These are phyloP conservation scores for Lonicera japonica DNA, from an alignment of 129 eudicot species.

Conservation along the genomic window DNA sequence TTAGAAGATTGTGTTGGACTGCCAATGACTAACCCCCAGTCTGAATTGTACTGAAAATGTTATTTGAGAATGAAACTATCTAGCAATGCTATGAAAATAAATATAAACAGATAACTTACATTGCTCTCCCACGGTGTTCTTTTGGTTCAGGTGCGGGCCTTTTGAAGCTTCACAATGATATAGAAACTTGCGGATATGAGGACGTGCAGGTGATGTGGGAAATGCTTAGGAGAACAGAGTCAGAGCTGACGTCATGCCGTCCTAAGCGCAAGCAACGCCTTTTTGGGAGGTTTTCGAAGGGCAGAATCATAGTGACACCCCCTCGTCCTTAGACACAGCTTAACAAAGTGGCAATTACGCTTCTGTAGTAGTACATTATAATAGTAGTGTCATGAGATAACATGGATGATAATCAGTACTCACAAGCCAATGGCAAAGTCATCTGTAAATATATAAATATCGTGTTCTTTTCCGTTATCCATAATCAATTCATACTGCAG, in stretches of 20 bases:
- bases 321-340: constrained; percentile 23
- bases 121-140: neutral
- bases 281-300: constrained; percentile 52
- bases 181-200: constrained; percentile 71
- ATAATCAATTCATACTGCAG: constrained; percentile 28
- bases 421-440: constrained; percentile 16
- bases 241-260: constrained; percentile 34
- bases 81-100: neutral
- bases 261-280: constrained; percentile 39
- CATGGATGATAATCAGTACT: too few species aligned
- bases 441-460: constrained; percentile 30
- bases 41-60: neutral
- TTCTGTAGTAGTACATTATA: too few species aligned
- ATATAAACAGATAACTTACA: neutral
- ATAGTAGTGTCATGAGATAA: neutral
- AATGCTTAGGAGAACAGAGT: constrained; percentile 68
- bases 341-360: too few species aligned
- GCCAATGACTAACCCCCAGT: neutral
- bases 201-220: constrained; percentile 95
- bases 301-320: constrained; percentile 32
- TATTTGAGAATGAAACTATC: neutral
- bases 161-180: constrained; percentile 67
- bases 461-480: constrained; percentile 13
- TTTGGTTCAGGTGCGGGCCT: constrained; percentile 54
- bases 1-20: too few species aligned